These are phyloP conservation scores for Pseudogymnoascus sp. DNA, from an alignment of 2,329 filamentous ascomycete genomes.

Conservation along the genomic window DNA sequence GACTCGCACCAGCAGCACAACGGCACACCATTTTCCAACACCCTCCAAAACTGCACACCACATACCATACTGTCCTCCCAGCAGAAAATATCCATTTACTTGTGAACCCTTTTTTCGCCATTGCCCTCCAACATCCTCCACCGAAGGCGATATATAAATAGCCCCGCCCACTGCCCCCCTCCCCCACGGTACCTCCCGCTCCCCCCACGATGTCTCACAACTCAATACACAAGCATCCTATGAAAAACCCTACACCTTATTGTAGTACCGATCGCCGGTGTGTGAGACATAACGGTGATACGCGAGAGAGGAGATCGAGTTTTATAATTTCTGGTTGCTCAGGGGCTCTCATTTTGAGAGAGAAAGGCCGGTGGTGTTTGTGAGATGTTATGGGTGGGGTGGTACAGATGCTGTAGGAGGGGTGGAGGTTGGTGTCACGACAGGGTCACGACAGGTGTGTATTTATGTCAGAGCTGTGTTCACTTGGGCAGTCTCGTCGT, in stretches of 20 bases:
- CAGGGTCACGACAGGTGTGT: not conserved
- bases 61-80: too few species aligned
- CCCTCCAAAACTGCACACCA: too few species aligned
- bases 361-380: not conserved
- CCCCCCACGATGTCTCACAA: not conserved
- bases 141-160: not conserved
- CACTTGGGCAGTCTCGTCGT: not conserved
- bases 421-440: too few species aligned
- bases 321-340: not conserved
- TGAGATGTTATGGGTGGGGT: not conserved
- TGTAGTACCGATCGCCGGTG: not conserved
- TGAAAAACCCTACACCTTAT: not conserved
- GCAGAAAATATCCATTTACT: too few species aligned
- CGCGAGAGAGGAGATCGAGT: not conserved
- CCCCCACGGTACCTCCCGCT: not conserved
- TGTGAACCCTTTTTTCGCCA: too few species aligned
- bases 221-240: not conserved
- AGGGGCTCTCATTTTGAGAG: not conserved
- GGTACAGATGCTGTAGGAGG: not conserved
- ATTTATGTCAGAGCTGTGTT: not conserved
- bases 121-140: too few species aligned
- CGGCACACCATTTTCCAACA: not conserved
- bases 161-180: not conserved
- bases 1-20: not conserved
- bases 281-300: slow-evolving; percentile 1